Evolutionary conservation across 805 yeast species (phyloP).

Genomic region (Candida takata): DNA sequence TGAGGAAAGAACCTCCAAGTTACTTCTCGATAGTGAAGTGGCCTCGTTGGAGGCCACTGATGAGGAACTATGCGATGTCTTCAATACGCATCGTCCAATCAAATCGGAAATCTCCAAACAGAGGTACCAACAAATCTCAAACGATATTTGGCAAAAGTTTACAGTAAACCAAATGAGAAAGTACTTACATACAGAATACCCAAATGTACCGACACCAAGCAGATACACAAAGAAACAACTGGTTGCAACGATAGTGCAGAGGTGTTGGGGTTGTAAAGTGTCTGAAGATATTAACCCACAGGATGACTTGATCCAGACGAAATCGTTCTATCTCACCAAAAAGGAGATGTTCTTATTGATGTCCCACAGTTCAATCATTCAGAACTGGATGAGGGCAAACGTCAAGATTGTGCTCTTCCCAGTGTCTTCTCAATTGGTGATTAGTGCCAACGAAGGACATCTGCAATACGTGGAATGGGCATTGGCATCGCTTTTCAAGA

Average conservation of each 20-base stretch:
- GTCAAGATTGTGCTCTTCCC: constrained; percentile 19
- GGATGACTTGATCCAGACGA: constrained; percentile 13
- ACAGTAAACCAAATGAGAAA: constrained; percentile 12
- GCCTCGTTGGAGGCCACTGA: no score
- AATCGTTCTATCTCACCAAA: constrained; percentile 16
- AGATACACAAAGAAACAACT: constrained; percentile 5
- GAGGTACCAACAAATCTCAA: constrained; percentile 14
- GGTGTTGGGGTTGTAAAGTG: constrained; percentile 15
- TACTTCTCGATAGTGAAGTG: constrained; percentile 5
- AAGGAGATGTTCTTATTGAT: constrained; percentile 18
- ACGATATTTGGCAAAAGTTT: constrained; percentile 10
- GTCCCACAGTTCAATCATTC: constrained; percentile 14
- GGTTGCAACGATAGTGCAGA: constrained; percentile 6
- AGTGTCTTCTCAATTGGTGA: constrained; percentile 15
- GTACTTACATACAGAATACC: constrained; percentile 9
- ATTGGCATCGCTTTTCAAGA: constrained; percentile 12
- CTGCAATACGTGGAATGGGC: constrained; percentile 22
- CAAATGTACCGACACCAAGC: constrained; percentile 1
- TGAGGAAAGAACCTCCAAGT: constrained; percentile 6
- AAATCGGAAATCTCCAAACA: constrained; percentile 11
- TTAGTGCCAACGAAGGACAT: constrained; percentile 18
- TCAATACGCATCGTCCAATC: constrained; percentile 13
- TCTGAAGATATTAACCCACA: constrained; percentile 11
- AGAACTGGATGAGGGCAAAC: constrained; percentile 22
- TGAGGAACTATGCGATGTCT: constrained; percentile 4